Conservation (phyloP, 345 rosid genomes). For the Lepidium sativum region DNA sequence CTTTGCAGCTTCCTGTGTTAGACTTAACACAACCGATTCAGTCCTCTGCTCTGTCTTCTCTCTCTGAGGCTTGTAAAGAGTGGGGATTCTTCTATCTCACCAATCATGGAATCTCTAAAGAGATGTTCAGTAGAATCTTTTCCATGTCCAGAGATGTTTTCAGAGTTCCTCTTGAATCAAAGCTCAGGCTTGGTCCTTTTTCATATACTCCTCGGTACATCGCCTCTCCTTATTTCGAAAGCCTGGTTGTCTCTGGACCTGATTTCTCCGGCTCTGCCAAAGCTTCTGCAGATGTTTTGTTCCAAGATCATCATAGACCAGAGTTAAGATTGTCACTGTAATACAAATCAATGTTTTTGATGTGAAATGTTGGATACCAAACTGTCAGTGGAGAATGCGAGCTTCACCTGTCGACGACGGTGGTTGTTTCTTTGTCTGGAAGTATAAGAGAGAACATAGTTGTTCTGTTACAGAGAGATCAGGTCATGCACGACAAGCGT, state of each 20-base stretch:
- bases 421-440: no score
- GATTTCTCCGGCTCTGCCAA: constrained; percentile 52
- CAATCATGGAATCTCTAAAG: constrained; percentile 54
- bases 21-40: constrained; percentile 50
- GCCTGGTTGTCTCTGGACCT: constrained; percentile 59
- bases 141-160: constrained; percentile 39
- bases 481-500: no score
- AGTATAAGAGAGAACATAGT: no score
- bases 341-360: background rate
- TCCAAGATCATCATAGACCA: constrained; percentile 31
- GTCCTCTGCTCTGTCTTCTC: constrained; percentile 33
- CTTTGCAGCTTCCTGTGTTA: constrained; percentile 52
- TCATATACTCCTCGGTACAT: constrained; percentile 65
- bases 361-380: no score
- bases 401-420: no score
- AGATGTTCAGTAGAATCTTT: constrained; percentile 30
- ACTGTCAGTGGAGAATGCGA: no score
- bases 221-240: constrained; percentile 78
- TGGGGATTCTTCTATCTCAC: constrained; percentile 72
- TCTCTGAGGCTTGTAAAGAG: constrained; percentile 54
- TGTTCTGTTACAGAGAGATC: no score
- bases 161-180: constrained; percentile 41
- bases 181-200: constrained; percentile 58
- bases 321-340: constrained; percentile 37
- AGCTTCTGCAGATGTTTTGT: constrained; percentile 45